Evolutionary conservation across 768 basidiomycete genomes (phyloP), one percentile per base, ranked within the genome.

Genomic region (Amanita pallidorosea): DNA sequence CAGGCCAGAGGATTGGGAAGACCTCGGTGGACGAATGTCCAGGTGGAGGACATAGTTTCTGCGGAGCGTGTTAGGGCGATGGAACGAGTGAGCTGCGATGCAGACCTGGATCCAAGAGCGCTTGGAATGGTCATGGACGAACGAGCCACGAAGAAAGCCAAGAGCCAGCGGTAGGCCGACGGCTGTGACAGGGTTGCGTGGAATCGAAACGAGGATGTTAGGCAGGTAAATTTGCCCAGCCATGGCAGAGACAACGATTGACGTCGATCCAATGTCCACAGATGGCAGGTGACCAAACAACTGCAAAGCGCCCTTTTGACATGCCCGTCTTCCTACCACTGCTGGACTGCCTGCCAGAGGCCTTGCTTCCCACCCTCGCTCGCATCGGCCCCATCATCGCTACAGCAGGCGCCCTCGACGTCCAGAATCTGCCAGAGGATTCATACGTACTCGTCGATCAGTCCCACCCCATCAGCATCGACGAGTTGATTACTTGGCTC

Each of bases 381-480:
- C 81, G 91, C 17, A 79, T 96, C 43, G 85, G 85, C 0, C 90
- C 94, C 7, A 61, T 95, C 51, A 72, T 96, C 43, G 63, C 83
- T 47, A 73, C 68, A 54, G 60, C 61, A 7, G 67, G 63, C 41
- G 58, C 57, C 44, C 65, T 63, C 35, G 61, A 60, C 49, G 58
- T 56, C 45, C 57, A 63, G 31, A 55, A 65, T 54, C 62, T 63
- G 63, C 63, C 66, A 20, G 60, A 65, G 38, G 65, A 68, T 54
- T 69, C 66, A 23, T 81, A 77, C 56, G 61, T 88, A 25, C 71
- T 85, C 45, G 68, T 82, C 56, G 79, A 88, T 49, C 63, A 72
- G 49, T 67, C 70, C 55, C 53, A 65, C 12, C 60, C 73, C 9
- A 58, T 71, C 40, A 69, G 75, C 45, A 48, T 74, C n/a, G 81